Evolutionary conservation across 805 yeast genomes (phyloP).

Genomic region (Starmera caribaea): DNA sequence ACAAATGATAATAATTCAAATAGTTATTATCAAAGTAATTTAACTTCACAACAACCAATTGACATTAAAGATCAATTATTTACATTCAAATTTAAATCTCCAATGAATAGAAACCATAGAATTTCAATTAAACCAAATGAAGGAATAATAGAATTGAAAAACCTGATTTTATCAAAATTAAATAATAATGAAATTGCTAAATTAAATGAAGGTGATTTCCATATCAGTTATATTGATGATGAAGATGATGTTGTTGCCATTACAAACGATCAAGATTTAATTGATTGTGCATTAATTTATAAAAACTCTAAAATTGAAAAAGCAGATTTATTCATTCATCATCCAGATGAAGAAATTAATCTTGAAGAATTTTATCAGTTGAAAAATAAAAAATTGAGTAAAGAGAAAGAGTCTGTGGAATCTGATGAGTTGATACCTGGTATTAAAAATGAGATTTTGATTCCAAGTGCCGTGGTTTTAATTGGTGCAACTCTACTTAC

Average conservation of each 20-base stretch:
- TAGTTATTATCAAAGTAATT: constrained; percentile 1
- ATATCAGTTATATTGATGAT: constrained; percentile 72
- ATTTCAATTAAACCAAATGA: constrained; percentile 47
- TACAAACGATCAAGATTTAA: constrained; percentile 62
- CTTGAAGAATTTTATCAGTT: constrained; percentile 13
- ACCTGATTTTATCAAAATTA: constrained; percentile 27
- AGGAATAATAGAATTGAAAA: constrained; percentile 41
- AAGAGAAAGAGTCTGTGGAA: constrained; percentile 3
- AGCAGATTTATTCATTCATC: constrained; percentile 67
- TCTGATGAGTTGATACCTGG: constrained; percentile 32
- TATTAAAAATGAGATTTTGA: constrained; percentile 45
- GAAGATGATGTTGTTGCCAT: constrained; percentile 77
- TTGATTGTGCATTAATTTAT: constrained; percentile 60
- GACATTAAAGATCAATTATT: constrained; percentile 23
- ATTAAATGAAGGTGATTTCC: constrained; percentile 34
- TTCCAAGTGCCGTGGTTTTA: constrained; percentile 55
- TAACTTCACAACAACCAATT: constrained; percentile 1
- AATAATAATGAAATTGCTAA: constrained; percentile 24
- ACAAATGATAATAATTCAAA: constrained; percentile 18
- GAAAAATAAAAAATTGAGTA: constrained; percentile 8
- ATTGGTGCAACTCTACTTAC: constrained; percentile 50
- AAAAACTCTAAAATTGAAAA: constrained; percentile 40
- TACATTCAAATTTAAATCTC: constrained; percentile 71
- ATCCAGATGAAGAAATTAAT: constrained; percentile 39
- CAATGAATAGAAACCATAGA: constrained; percentile 62